Evolutionary conservation across 371 early-diverging fungal species (phyloP), one percentile per base, ranked within the genome.

Genomic region (Mortierella polycephala): DNA sequence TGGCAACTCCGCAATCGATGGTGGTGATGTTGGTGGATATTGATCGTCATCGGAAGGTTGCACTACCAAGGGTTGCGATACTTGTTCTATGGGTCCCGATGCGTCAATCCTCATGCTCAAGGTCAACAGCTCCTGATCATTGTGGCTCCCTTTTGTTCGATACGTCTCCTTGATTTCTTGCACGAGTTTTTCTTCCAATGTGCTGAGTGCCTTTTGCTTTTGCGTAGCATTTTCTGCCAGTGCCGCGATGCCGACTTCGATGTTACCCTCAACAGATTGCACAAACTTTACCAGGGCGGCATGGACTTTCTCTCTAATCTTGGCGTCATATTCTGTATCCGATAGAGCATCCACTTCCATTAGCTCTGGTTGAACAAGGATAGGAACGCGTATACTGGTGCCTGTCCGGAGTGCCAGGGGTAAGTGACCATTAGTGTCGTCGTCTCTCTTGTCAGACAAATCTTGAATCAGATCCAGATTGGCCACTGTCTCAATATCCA

Each of bases 151-250:
- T 39, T 30, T 60, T 12, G 13, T 45, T 5, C 62, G 54, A 12
- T 53, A 54, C 11, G 23, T 30, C 30, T 67, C 58, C 37, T 62
- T 77, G 54, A 77, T 77, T 18, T 65, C 62, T 39, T 67, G 53
- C 1, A 64, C 64, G 2, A 77, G 65, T 40, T 71, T 44, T 21
- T 55, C 52, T 14, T 77, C 77, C 49, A 77, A 14, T 7, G 14
- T 57, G 42, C 55, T 49, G 37, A 77, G 50, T 11, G 10, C 68
- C 12, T 51, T 54, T 46, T 77, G 77, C 21, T 50, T 60, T 18
- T 54, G 53, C 2, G 62, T 75, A 0, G 50, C 23, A n/a, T 41
- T 49, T 1, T 50, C 23, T 1, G 37, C 16, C 23, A 62, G 13
- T 30, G 61, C 53, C 14, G 55, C 61, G 3, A 23, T 6, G 8